A percentile compares a stretch with the other conserved stretches of the same genome.
These are phyloP conservation scores for Tricholoma terreum DNA, from an alignment of 768 basidiomycete genomes.

Conservation along the genomic window DNA sequence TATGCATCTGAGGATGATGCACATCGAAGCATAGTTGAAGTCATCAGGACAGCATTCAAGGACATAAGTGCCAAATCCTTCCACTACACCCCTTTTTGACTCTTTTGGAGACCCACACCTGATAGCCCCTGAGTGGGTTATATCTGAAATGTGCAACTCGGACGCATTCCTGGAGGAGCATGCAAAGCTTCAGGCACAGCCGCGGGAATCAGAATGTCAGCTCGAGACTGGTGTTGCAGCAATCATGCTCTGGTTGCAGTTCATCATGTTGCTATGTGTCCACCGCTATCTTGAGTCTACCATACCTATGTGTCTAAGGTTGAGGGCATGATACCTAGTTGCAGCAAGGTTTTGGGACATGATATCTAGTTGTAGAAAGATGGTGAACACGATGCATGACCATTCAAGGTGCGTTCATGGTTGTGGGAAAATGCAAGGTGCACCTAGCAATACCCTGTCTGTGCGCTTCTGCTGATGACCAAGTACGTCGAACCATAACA, in stretches of 20 bases:
- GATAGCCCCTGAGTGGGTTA: background rate
- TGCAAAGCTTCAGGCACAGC: background rate
- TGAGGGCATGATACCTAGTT: background rate
- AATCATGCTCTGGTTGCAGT: slow-evolving; percentile 5
- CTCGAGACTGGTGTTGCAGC: background rate
- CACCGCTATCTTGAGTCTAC: background rate
- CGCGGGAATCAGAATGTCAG: background rate
- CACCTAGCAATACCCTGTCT: background rate
- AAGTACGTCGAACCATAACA: no score
- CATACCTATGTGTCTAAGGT: background rate
- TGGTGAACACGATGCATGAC: background rate
- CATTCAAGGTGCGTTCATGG: background rate
- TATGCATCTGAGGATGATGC: slow-evolving; percentile 14
- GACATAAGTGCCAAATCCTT: slow-evolving; percentile 6
- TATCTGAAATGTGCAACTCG: background rate
- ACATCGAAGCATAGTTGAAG: slow-evolving; percentile 5
- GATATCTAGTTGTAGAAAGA: no score
- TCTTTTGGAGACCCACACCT: slow-evolving; percentile 12
- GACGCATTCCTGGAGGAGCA: background rate
- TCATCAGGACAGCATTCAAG: slow-evolving; percentile 12
- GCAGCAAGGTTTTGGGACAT: background rate
- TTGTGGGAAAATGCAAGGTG: background rate
- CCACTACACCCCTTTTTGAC: slow-evolving; percentile 13
- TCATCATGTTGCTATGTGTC: no score
- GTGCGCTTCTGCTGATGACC: background rate